Conservation (phyloP, 1,284 basidiomycete genomes). For the Papiliotrema laurentii region DNA sequence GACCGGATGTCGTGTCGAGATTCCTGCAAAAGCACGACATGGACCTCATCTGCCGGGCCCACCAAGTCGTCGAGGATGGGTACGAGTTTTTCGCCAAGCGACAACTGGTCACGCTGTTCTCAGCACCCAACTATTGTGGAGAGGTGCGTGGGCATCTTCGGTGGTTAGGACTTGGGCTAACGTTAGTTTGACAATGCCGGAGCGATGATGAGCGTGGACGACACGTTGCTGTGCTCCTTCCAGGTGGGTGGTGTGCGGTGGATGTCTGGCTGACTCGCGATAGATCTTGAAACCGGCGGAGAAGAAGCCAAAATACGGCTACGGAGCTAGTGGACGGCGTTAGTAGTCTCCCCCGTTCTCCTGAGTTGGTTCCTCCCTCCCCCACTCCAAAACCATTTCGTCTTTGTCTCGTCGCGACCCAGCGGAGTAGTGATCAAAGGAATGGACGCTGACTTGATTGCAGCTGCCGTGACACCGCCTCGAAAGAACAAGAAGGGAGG, state of each 20-base stretch:
- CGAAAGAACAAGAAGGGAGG: conserved; percentile 52
- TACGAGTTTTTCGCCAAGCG: conserved; percentile 99
- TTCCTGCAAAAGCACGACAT: conserved; percentile 99
- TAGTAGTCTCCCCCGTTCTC: conserved; percentile 19
- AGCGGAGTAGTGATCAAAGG: not conserved
- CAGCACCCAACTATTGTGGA: conserved; percentile 95
- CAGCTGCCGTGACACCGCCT: conserved; percentile 51
- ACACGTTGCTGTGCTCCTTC: conserved; percentile 96
- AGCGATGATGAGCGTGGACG: conserved; percentile 99
- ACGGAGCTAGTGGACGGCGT: conserved; percentile 43
- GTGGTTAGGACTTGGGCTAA: conserved; percentile 1
- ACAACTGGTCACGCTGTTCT: conserved; percentile 94
- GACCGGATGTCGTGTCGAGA: conserved; percentile 93
- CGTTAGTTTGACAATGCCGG: conserved; percentile 91
- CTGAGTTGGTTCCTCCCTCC: not conserved
- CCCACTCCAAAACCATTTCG: not conserved
- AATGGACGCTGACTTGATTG: not conserved
- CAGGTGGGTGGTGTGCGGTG: conserved; percentile 59
- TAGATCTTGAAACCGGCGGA: conserved; percentile 98
- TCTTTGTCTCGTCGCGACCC: too few relatives aligned
- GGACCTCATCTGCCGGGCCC: conserved; percentile 97
- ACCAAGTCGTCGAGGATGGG: conserved; percentile 98
- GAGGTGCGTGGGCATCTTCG: conserved; percentile 52
- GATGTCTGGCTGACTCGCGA: not conserved
- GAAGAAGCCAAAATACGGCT: conserved; percentile 65